Evolutionary conservation across 2,329 filamentous ascomycete genomes (phyloP).

Genomic region (Verticillium tricorpus): DNA sequence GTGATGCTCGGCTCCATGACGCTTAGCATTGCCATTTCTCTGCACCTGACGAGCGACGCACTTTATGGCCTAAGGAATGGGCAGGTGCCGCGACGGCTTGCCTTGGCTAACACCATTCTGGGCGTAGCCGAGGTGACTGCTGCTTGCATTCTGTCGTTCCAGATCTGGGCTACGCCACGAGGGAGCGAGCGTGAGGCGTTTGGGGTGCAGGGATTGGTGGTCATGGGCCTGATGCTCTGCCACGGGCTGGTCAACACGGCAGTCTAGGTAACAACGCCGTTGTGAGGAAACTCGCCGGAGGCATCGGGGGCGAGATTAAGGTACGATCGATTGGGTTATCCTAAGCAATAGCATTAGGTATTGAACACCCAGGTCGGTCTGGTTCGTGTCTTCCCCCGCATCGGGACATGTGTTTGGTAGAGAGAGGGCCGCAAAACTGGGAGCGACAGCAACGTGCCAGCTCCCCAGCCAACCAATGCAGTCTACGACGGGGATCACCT

Average conservation of each 20-base stretch:
- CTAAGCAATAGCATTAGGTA: too few species aligned
- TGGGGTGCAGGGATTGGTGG: conserved; percentile 6
- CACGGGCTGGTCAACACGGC: conserved; percentile 5
- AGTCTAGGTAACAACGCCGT: not conserved
- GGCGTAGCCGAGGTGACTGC: conserved; percentile 11
- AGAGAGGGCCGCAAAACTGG: too few species aligned
- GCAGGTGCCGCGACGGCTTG: conserved; percentile 5
- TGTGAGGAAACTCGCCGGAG: not conserved
- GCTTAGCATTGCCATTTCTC: conserved; percentile 9
- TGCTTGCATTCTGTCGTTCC: conserved; percentile 9
- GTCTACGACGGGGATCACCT: too few species aligned
- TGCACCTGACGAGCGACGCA: conserved; percentile 10
- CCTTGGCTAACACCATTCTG: conserved; percentile 8
- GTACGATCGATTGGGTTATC: not conserved
- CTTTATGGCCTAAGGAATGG: conserved; percentile 8
- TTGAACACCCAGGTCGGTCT: too few species aligned
- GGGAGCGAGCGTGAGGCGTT: not conserved
- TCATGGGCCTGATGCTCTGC: conserved; percentile 10
- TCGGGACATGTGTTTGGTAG: too few species aligned
- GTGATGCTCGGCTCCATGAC: conserved; percentile 13
- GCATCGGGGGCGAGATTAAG: not conserved
- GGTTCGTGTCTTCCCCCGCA: too few species aligned
- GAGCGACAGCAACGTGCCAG: too few species aligned
- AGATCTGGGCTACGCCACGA: conserved; percentile 6
- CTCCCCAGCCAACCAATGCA: too few species aligned